phyloP scores from a whole-genome alignment of 305 asterid species.

The Stenogyne calaminthoides region DNA sequence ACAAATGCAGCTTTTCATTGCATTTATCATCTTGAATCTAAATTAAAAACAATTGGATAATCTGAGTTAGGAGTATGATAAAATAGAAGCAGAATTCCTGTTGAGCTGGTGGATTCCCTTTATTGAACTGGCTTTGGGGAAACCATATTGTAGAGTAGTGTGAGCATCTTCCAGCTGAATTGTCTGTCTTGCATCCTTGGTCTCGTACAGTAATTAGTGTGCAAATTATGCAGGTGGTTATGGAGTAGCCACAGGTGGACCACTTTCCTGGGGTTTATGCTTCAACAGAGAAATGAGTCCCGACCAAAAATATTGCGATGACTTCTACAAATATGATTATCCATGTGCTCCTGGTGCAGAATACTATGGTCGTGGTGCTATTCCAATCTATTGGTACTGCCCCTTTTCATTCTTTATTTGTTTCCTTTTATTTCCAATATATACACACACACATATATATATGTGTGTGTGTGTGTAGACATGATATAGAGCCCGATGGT shows the following conservation, averaged over 20 bases:
- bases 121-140: slow-evolving; percentile 7
- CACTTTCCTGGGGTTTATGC: slow-evolving; percentile 77
- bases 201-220: slow-evolving; percentile 2
- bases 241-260: slow-evolving; percentile 86
- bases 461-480: no score
- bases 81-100: not conserved
- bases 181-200: not conserved
- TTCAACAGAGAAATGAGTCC: slow-evolving; percentile 93
- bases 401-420: not conserved
- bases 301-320: slow-evolving; percentile 67
- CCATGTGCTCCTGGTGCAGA: slow-evolving; percentile 86
- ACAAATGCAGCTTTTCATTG: not conserved
- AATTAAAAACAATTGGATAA: not conserved
- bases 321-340: slow-evolving; percentile 56
- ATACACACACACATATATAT: no score
- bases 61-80: not conserved
- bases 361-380: slow-evolving; percentile 93
- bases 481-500: no score
- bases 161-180: not conserved
- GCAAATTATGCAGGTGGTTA: slow-evolving; percentile 68
- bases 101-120: not conserved
- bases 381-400: slow-evolving; percentile 79
- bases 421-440: not conserved
- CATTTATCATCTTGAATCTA: not conserved
- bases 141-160: not conserved